A percentile compares a stretch with the other conserved stretches of the same genome.
phyloP scores from a whole-genome alignment of 225 moss, liverwort and hornwort genomes.

The Rhytidiadelphus loreus region DNA sequence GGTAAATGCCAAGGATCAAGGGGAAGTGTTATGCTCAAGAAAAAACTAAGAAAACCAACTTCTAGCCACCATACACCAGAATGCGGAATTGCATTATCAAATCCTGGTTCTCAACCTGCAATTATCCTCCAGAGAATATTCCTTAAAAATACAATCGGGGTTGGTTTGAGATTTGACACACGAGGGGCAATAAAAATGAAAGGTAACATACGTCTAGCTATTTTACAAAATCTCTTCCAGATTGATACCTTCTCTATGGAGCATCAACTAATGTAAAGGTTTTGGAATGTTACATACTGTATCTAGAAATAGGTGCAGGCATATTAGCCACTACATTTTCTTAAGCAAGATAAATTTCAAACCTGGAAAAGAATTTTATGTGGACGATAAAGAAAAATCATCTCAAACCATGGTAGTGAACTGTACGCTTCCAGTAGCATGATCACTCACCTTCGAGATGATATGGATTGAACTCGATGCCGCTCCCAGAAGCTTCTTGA shows the following conservation, averaged over 20 bases:
- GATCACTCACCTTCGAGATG: constrained; percentile 58
- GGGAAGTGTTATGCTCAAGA: neutral
- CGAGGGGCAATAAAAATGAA: neutral
- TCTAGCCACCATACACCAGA: neutral
- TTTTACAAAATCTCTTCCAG: neutral
- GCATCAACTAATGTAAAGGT: neutral
- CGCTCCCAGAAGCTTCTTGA: constrained; percentile 59
- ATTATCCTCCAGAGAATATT: neutral
- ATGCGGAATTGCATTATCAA: neutral
- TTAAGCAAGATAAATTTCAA: neutral
- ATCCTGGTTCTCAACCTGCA: neutral
- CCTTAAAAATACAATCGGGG: too few relatives aligned
- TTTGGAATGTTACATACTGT: neutral
- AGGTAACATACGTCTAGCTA: neutral
- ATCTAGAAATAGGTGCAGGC: neutral
- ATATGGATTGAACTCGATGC: constrained; percentile 54
- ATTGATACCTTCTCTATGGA: neutral
- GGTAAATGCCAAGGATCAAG: neutral
- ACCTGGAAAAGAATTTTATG: neutral
- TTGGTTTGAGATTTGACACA: neutral
- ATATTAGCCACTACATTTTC: neutral
- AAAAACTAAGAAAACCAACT: neutral
- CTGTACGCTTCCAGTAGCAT: neutral
- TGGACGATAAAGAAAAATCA: neutral
- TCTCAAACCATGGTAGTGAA: neutral